These are phyloP conservation scores for Penicillium diatomitis DNA, from an alignment of 495 filamentous ascomycete genomes.

Conservation along the genomic window DNA sequence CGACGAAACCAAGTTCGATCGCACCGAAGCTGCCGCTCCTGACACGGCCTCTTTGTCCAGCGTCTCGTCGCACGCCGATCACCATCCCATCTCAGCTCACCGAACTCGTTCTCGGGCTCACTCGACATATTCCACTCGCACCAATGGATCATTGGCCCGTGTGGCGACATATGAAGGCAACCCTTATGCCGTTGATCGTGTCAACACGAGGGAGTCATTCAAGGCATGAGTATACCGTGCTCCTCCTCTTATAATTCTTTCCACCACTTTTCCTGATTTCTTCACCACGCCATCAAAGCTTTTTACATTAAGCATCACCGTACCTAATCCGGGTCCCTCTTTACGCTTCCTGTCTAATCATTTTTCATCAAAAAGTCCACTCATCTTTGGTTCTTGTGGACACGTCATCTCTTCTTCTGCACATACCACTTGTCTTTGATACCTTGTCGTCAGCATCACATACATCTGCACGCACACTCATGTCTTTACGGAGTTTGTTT, in stretches of 20 bases:
- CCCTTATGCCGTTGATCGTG: constrained; percentile 37
- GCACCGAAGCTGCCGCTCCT: constrained; percentile 31
- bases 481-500: constrained; percentile 7
- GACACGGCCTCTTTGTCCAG: constrained; percentile 16
- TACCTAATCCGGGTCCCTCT: constrained; percentile 12
- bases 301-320: background rate
- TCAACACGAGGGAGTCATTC: constrained; percentile 38
- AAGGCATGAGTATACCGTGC: constrained; percentile 6
- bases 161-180: constrained; percentile 33
- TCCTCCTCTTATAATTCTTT: background rate
- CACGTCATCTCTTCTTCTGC: background rate
- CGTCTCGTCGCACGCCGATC: constrained; percentile 16
- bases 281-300: background rate
- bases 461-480: background rate
- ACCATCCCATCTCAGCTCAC: constrained; percentile 11
- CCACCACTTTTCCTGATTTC: background rate
- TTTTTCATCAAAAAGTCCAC: background rate
- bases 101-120: constrained; percentile 26
- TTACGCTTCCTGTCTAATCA: background rate
- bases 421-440: constrained; percentile 1
- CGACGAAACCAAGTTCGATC: constrained; percentile 24
- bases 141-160: constrained; percentile 13
- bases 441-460: constrained; percentile 5
- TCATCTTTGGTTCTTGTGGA: constrained; percentile 1
- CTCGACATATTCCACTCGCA: constrained; percentile 23